Evolutionary conservation across 2,329 filamentous ascomycete genomes (phyloP), one percentile per base, ranked within the genome.

Genomic region (Fusarium neocosmosporiellum): DNA sequence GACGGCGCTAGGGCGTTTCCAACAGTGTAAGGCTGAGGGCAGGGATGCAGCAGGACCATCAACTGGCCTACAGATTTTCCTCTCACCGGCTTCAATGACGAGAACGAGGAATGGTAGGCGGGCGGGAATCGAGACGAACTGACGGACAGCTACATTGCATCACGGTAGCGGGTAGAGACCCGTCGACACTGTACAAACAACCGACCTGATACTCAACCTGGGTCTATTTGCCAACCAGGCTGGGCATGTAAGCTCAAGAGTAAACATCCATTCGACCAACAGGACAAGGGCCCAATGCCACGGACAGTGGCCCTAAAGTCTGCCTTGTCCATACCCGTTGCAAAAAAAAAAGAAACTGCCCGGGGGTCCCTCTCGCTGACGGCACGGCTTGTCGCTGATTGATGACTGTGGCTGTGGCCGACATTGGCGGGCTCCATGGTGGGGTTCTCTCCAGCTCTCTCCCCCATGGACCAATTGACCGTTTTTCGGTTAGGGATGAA

Each of bases 11-110:
- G 59, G 50, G 50, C 67, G 43, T 66, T 70, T 75, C 58, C 64
- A 66, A 71, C 66, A 72, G 65, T 70, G 72, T 75, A 75, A 75
- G 73, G 73, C 73, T 75, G 73, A 75, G 73, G 66, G 53, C 70
- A 74, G 63, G 73, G 55, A 31, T 54, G 18, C 31, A 39, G 16
- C n/a, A 65, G n/a, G 59, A 65, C 65, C 66, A 69, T 64, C 43
- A 29, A 48, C 43, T 27, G 24, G 34, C 29, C 37, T 55, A 24
- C 37, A 60, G 65, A 39, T 57, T 41, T 68, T 48, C 64, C 65
- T 59, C 55, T 53, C 65, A 69, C 50, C 66, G 59, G 41, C 22
- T 46, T 46, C 20, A 24, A 46, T 46, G 20, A 46, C 20, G 41
- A 7, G 20, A 6, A 24, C 9, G 16, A 48, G 43, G 27, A 48